Evolutionary conservation across 2,329 filamentous ascomycete species (phyloP).

Genomic region (Microdochium nivale): DNA sequence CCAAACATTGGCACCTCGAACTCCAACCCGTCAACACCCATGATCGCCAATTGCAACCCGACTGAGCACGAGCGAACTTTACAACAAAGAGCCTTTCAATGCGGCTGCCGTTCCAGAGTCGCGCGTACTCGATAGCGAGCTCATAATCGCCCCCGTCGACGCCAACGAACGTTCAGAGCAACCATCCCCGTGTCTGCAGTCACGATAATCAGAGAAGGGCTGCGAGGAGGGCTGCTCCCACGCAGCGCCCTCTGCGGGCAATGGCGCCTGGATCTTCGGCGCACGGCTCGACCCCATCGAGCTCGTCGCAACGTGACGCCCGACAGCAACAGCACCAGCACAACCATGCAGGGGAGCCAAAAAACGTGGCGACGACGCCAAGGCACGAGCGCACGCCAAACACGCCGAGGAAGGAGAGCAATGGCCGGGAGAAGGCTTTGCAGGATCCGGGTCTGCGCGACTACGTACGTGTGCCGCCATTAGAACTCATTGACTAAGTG

Average conservation of each 20-base stretch:
- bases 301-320: constrained; percentile 16
- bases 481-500: not conserved
- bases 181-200: not conserved
- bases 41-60: not conserved
- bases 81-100: not conserved
- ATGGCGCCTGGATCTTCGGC: constrained; percentile 25
- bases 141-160: not conserved
- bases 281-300: constrained; percentile 15
- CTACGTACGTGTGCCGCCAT: constrained; percentile 49
- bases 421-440: constrained; percentile 53
- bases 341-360: constrained; percentile 23
- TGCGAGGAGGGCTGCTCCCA: not conserved
- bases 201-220: not conserved
- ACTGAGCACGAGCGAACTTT: not conserved
- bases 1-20: not conserved
- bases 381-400: constrained; percentile 37
- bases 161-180: not conserved
- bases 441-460: constrained; percentile 75
- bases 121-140: not conserved
- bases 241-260: constrained; percentile 12
- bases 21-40: not conserved
- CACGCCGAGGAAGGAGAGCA: constrained; percentile 51
- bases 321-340: constrained; percentile 19
- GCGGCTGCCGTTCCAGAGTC: not conserved
- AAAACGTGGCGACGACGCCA: constrained; percentile 25